Conservation (phyloP, 805 yeast genomes). For the Metschnikowia lochheadii region DNA sequence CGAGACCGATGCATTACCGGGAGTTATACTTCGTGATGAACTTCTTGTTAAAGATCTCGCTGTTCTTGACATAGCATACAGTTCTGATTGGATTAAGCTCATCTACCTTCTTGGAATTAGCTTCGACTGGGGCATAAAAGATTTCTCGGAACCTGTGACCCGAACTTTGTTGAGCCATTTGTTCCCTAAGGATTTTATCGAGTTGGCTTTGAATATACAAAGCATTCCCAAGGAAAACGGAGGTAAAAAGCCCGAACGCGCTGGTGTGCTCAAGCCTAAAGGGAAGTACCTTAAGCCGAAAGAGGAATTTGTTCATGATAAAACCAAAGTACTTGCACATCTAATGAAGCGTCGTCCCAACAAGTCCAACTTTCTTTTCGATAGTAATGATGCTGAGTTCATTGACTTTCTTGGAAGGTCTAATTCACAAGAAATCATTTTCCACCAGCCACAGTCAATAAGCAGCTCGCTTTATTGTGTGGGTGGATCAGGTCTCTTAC, state of each 20-base stretch:
- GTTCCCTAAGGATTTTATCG: constrained; percentile 2
- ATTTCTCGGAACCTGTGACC: constrained; percentile 30
- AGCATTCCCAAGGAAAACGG: not conserved
- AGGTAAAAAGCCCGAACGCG: not conserved
- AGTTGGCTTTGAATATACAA: not conserved
- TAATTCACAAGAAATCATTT: constrained; percentile 8
- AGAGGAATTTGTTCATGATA: constrained; percentile 4
- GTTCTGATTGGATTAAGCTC: constrained; percentile 50
- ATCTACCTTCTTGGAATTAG: constrained; percentile 45
- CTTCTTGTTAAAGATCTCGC: constrained; percentile 35
- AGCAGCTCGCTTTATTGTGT: constrained; percentile 37
- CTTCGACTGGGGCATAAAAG: constrained; percentile 44
- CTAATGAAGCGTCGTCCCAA: constrained; percentile 5
- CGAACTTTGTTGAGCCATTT: constrained; percentile 5
- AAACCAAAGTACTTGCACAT: not conserved
- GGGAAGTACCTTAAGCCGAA: not conserved
- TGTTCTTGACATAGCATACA: constrained; percentile 33
- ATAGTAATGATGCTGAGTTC: constrained; percentile 11
- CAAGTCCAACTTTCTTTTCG: constrained; percentile 13
- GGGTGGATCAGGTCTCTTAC: constrained; percentile 49
- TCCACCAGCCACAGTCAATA: constrained; percentile 26
- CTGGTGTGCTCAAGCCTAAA: not conserved
- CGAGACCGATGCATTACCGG: constrained; percentile 1
- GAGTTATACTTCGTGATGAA: constrained; percentile 3
- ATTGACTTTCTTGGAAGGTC: constrained; percentile 9